Conservation (phyloP, 805 yeast species). For the Lipomyces anomalus region DNA sequence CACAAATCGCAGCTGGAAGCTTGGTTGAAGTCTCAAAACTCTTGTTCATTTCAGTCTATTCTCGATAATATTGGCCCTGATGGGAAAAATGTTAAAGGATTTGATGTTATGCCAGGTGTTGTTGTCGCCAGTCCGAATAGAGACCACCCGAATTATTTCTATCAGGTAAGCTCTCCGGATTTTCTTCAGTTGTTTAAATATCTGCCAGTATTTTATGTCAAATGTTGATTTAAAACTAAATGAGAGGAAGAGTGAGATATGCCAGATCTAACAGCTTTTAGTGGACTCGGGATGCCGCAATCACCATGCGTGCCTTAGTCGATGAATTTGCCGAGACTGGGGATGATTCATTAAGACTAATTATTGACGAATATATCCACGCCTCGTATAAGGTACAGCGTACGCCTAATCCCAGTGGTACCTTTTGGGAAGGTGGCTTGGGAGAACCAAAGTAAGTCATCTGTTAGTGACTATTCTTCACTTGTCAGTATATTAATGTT, state of each 20-base stretch:
- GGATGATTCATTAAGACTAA: conserved; percentile 25
- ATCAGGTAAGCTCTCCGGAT: too few relatives aligned
- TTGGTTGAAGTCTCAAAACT: conserved; percentile 46
- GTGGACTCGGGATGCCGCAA: conserved; percentile 88
- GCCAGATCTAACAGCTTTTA: too few relatives aligned
- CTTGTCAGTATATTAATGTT: too few relatives aligned
- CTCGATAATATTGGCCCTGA: conserved; percentile 54
- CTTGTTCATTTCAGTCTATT: conserved; percentile 42
- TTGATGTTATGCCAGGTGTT: conserved; percentile 55
- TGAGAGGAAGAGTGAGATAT: too few relatives aligned
- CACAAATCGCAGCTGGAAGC: too few relatives aligned
- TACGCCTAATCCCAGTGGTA: conserved; percentile 63
- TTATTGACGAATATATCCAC: conserved; percentile 56
- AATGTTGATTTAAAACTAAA: too few relatives aligned
- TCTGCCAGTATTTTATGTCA: too few relatives aligned
- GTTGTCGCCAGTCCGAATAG: conserved; percentile 83
- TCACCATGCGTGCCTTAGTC: conserved; percentile 54
- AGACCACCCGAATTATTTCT: conserved; percentile 68
- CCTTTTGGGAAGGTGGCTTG: conserved; percentile 45
- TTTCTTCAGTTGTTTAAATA: too few relatives aligned
- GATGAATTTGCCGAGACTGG: conserved; percentile 46
- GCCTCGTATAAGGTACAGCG: conserved; percentile 60
- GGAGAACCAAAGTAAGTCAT: conserved; percentile 98
- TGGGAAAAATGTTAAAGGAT: conserved; percentile 29
- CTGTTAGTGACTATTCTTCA: too few relatives aligned